These are phyloP conservation scores for Paramecium sonneborni DNA, from an alignment of 73 alveolate species.

Conservation along the genomic window DNA sequence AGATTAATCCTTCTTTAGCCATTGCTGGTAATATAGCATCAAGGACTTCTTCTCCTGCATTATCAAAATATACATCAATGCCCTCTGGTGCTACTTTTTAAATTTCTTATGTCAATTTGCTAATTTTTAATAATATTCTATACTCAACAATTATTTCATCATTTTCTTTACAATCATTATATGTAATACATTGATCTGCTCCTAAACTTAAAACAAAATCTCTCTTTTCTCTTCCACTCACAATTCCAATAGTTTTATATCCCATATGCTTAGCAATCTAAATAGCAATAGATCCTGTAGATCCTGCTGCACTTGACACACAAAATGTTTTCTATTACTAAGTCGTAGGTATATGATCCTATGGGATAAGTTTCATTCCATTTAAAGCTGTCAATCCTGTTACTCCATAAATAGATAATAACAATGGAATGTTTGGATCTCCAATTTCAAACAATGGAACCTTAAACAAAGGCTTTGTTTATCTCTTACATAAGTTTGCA, in stretches of 20 bases:
- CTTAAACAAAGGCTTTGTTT: constrained; percentile 20
- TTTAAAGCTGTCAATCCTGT: constrained; percentile 41
- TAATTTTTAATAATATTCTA: neutral
- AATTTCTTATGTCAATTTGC: constrained; percentile 38
- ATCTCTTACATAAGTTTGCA: constrained; percentile 46
- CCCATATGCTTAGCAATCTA: constrained; percentile 61
- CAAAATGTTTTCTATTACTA: constrained; percentile 4
- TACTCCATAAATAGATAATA: constrained; percentile 54
- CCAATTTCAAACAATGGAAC: constrained; percentile 48
- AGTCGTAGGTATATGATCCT: neutral
- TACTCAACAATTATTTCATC: constrained; percentile 31
- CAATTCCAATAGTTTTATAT: constrained; percentile 44
- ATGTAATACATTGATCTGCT: constrained; percentile 52
- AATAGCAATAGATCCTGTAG: constrained; percentile 59
- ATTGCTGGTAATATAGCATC: constrained; percentile 56
- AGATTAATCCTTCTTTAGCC: constrained; percentile 48
- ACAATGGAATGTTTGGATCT: constrained; percentile 13
- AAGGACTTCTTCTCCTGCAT: constrained; percentile 67
- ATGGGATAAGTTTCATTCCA: constrained; percentile 51
- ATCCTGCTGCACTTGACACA: constrained; percentile 68
- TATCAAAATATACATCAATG: constrained; percentile 64
- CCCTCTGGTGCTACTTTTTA: constrained; percentile 53
- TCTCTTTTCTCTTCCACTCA: constrained; percentile 56
- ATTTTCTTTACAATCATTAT: constrained; percentile 54
- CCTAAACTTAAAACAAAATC: constrained; percentile 18